Percentiles rank a stretch among this genome's conserved stretches.
phyloP scores from a whole-genome alignment of 164 flowering plant species.

The Amborella trichopoda region DNA sequence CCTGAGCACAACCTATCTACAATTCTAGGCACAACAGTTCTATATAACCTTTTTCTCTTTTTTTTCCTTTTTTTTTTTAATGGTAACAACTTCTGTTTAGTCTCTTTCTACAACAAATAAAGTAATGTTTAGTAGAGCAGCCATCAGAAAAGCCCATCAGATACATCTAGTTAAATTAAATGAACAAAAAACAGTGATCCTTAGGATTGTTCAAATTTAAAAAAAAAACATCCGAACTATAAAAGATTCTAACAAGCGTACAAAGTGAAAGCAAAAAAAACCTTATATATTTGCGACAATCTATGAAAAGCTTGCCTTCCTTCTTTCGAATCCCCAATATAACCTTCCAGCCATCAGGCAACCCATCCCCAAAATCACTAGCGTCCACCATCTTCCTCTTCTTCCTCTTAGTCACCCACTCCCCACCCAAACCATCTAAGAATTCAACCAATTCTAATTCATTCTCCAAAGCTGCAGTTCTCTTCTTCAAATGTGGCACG shows the following conservation, averaged over 20 bases:
- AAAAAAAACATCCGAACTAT: not conserved
- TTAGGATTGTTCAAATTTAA: not conserved
- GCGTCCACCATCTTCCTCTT: slow-evolving; percentile 80
- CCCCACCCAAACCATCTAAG: slow-evolving; percentile 40
- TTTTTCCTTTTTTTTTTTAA: too few species aligned
- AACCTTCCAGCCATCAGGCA: slow-evolving; percentile 78
- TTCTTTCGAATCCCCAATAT: slow-evolving; percentile 45
- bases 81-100: too few species aligned
- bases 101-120: too few species aligned
- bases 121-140: too few species aligned
- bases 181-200: not conserved
- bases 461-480: slow-evolving; percentile 38
- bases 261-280: slow-evolving; percentile 6
- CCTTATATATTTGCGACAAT: slow-evolving; percentile 70
- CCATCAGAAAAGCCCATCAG: too few species aligned
- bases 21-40: too few species aligned
- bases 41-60: too few species aligned
- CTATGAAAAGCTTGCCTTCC: slow-evolving; percentile 35
- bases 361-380: slow-evolving; percentile 31
- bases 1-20: too few species aligned
- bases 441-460: slow-evolving; percentile 44
- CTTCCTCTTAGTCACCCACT: slow-evolving; percentile 63
- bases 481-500: slow-evolving; percentile 39
- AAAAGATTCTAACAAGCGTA: not conserved
- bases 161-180: too few species aligned